Percentiles rank a stretch among this genome's conserved stretches.
These are phyloP conservation scores for Yamadazyma kitorensis DNA, from an alignment of 805 yeast species.

Conservation along the genomic window DNA sequence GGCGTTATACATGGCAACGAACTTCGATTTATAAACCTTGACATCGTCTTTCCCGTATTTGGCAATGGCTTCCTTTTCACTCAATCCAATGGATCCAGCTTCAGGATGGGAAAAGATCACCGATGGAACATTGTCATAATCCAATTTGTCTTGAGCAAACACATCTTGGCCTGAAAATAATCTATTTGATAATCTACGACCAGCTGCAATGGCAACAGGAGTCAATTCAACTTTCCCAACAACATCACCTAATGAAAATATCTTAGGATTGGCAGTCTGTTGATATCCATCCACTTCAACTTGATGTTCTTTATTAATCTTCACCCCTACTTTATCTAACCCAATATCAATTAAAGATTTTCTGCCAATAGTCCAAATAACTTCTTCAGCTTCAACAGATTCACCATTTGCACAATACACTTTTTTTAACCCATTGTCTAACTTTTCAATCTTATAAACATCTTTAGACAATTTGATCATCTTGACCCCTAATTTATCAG, in stretches of 20 bases:
- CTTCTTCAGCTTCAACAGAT: conserved; percentile 59
- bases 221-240: conserved; percentile 91
- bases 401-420: conserved; percentile 38
- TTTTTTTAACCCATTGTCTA: conserved; percentile 32
- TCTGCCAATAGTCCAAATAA: conserved; percentile 96
- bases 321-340: conserved; percentile 71
- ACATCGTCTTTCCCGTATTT: conserved; percentile 78
- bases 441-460: conserved; percentile 33
- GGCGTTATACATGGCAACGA: conserved; percentile 91
- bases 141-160: conserved; percentile 75
- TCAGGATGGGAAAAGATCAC: conserved; percentile 99
- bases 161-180: conserved; percentile 73
- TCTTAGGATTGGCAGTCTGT: conserved; percentile 64
- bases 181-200: conserved; percentile 89
- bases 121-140: conserved; percentile 83
- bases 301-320: conserved; percentile 57
- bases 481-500: conserved; percentile 70
- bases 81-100: conserved; percentile 89
- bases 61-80: conserved; percentile 72
- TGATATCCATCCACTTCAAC: conserved; percentile 86
- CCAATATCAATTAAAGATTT: conserved; percentile 71
- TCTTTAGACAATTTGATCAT: conserved; percentile 65
- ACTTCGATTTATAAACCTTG: conserved; percentile 78
- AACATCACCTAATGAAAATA: conserved; percentile 91
- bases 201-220: conserved; percentile 98